phyloP scores from a whole-genome alignment of 495 filamentous ascomycete genomes.

The Friedmanniomyces simplex region DNA sequence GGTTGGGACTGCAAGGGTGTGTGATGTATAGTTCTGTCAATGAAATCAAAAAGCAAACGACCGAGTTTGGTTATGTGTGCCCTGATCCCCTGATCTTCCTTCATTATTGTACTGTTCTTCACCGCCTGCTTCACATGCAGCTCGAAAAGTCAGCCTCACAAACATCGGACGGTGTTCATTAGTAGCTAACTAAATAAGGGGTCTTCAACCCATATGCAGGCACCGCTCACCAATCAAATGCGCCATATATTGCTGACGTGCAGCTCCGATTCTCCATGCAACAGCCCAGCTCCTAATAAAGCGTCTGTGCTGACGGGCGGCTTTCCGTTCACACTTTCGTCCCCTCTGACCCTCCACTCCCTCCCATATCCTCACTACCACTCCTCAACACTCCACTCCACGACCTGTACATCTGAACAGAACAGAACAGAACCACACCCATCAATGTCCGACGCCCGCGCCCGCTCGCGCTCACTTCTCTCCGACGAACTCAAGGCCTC shows the following conservation, averaged over 20 bases:
- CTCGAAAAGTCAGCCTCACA: no score
- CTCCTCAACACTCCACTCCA: neutral
- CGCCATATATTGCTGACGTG: neutral
- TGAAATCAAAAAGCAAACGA: no score
- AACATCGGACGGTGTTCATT: neutral
- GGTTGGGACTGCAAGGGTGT: no score
- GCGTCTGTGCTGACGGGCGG: neutral
- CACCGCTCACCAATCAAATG: neutral
- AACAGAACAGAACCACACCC: no score
- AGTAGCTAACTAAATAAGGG: neutral
- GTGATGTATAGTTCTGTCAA: no score
- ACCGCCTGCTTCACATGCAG: no score
- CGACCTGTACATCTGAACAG: no score
- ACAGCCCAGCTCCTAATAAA: neutral
- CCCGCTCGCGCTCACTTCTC: conserved; percentile 11
- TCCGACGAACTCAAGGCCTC: conserved; percentile 66
- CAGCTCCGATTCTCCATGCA: neutral
- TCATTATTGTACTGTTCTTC: no score
- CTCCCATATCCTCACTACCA: neutral
- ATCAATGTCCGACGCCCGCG: conserved; percentile 13
- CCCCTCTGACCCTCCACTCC: neutral
- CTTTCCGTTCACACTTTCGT: neutral
- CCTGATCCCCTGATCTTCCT: no score
- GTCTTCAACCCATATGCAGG: neutral
- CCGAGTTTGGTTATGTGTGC: no score